Base-by-base conservation (phyloP, 495 filamentous ascomycete species). In the Hypomontagnella monticulosa region DNA sequence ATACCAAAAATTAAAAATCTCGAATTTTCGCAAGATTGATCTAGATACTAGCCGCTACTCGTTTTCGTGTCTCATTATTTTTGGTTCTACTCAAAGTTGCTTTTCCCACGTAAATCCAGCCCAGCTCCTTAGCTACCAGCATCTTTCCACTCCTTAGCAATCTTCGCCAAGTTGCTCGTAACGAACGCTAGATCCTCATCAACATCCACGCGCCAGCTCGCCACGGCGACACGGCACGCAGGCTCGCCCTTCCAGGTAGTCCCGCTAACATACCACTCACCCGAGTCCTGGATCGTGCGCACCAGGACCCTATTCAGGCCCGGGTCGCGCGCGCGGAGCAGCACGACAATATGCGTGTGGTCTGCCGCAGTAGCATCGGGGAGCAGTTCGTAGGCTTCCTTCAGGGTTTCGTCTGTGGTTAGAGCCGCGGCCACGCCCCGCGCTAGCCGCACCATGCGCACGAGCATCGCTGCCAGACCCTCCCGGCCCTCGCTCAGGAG, bases 201-300 rank as follows among this genome's bases (percentile, higher is more conserved):
- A 1, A 80, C 78, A 54, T 88, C 79, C 10, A 88, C 84, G 63
- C 85, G 82, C 93, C 94, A 97, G 66, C 90, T 97, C 9, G 89
- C 87, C 33, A 97, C 88, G 0, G 94, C 94, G 66, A 96, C 84
- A 18, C 94, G 81, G 65, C 85, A 88, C 14, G 93, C 93, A 46
- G 89, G 84, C 52, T 78, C 68, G 0, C 88, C 88, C 36, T 87
- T 76, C 92, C 92, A 97, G 48, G 78, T 80, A 2, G 91, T 96
- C 8, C 92, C 91, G 38, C 89, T 91, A 3, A 96, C 91, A 73
- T 91, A 97, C 70, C 97, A 90, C 67, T 84, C 85, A 30, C 87
- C 81, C 4, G 85, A 88, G 4, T 77, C 82, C 69, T 97, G 97
- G 64, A 97, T 95, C 47, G 79, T 84, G 27, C 81, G 74, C 3